Evolutionary conservation across 2,329 filamentous ascomycete genomes (phyloP).

Genomic region (Botrytis porri): DNA sequence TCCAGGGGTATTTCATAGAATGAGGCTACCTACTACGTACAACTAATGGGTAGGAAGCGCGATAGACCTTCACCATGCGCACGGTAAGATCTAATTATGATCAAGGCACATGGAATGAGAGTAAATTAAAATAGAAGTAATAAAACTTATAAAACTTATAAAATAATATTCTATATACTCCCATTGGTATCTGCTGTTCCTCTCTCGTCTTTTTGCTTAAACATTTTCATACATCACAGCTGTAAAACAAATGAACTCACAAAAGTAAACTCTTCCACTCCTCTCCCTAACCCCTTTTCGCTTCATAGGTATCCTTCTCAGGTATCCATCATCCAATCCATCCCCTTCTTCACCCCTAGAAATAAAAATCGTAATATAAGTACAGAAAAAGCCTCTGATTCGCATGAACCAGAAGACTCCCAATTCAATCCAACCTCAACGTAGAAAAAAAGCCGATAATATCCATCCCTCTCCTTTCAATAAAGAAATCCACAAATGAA

Average conservation of each 20-base stretch:
- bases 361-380: constrained; percentile 9
- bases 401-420: not conserved
- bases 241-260: not conserved
- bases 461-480: not conserved
- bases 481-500: not conserved
- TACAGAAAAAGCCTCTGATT: not conserved
- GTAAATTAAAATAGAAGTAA: not conserved
- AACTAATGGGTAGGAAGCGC: not conserved
- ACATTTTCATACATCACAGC: not conserved
- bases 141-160: not conserved
- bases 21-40: not conserved
- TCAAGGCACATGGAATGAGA: not conserved
- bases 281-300: not conserved
- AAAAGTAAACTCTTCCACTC: not conserved
- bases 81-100: not conserved
- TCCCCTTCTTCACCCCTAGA: not conserved
- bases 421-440: not conserved
- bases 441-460: not conserved
- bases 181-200: not conserved
- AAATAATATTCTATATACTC: not conserved
- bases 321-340: not conserved
- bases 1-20: not conserved
- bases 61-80: not conserved
- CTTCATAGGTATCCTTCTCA: not conserved
- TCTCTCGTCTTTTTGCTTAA: not conserved